Evolutionary conservation across 2,329 filamentous ascomycete genomes (phyloP).

Genomic region (Ophiognomonia clavigignenti-juglandacearum): DNA sequence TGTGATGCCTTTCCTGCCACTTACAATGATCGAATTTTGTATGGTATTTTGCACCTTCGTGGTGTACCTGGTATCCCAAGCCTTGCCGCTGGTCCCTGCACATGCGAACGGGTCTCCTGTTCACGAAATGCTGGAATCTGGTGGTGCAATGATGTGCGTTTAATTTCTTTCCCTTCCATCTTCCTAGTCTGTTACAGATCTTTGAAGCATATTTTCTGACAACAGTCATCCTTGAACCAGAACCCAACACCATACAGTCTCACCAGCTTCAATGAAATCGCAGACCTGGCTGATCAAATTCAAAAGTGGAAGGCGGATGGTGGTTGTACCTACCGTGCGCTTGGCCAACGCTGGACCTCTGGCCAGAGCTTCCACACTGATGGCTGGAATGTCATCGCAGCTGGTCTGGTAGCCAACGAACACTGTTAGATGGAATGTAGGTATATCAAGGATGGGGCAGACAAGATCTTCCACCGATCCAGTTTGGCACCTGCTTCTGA

Average conservation of each 20-base stretch:
- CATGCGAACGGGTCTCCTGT: not conserved
- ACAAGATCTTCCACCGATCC: too few relatives aligned
- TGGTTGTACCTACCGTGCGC: not conserved
- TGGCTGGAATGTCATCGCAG: not conserved
- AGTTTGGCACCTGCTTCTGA: too few relatives aligned
- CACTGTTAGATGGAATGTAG: not conserved
- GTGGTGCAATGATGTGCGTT: constrained; percentile 5
- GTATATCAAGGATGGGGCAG: too few relatives aligned
- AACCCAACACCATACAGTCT: not conserved
- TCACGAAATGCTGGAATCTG: not conserved
- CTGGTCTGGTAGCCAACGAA: not conserved
- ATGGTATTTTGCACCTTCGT: not conserved
- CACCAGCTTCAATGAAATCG: not conserved
- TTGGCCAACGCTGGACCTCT: not conserved
- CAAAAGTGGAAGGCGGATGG: not conserved
- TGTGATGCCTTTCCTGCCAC: not conserved
- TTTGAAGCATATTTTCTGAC: not conserved
- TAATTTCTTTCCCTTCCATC: not conserved
- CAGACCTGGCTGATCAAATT: not conserved
- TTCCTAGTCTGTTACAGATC: not conserved
- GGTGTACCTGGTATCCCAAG: not conserved
- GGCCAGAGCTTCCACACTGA: not conserved
- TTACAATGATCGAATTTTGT: not conserved
- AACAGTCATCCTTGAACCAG: not conserved
- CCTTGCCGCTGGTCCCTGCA: not conserved